Evolutionary conservation across 768 basidiomycete species (phyloP), one percentile per base, ranked within the genome.

Genomic region (Boletus pseudopeckii): DNA sequence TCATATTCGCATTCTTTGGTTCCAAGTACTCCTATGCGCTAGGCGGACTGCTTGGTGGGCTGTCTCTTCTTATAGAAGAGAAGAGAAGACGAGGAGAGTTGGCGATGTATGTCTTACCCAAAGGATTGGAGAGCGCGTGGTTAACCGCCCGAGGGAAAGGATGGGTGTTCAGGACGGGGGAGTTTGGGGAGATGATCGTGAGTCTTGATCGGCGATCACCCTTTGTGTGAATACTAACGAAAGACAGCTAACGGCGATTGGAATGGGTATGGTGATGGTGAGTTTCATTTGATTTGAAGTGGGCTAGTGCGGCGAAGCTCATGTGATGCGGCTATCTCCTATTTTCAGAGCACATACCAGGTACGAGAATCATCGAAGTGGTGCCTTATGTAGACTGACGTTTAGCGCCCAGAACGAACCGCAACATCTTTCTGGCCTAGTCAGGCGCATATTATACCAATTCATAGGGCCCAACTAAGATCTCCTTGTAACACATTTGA

Each of bases 211-310:
- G 45, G 46, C n/a, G 15, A 48, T 48, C 18, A 52, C 39, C 1
- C 0, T 22, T 6, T 38, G 44, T 55, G 47, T 40, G 44, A 33
- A 40, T 55, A 15, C 50, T 67, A 34, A 65, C 42, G 26, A 24
- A 26, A 13, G 2, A 5, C 42, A 81, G 79, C 68, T 89, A 43
- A 83, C 84, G 8, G 84, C 86, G 3, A 75, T 88, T 52, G 92
- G 87, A 11, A 92, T 94, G 88, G 86, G 85, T 7, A 90, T 97
- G 91, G 89, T 95, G 37, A 88, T 93, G 90, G 86, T 84, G 56
- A 52, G 83, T 72, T 22, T 43, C 54, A 20, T 37, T 51, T 48
- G 28, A 11, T 44, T 30, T 4, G 9, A 49, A 43, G 32, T 34
- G 24, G 17, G 10, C 3, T 14, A 15, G 13, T 43, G 50, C 22